Percentiles rank a stretch among this genome's conserved stretches.
Conservation (phyloP, 352 stramenopile genomes). For the Phytophthora idaei region DNA sequence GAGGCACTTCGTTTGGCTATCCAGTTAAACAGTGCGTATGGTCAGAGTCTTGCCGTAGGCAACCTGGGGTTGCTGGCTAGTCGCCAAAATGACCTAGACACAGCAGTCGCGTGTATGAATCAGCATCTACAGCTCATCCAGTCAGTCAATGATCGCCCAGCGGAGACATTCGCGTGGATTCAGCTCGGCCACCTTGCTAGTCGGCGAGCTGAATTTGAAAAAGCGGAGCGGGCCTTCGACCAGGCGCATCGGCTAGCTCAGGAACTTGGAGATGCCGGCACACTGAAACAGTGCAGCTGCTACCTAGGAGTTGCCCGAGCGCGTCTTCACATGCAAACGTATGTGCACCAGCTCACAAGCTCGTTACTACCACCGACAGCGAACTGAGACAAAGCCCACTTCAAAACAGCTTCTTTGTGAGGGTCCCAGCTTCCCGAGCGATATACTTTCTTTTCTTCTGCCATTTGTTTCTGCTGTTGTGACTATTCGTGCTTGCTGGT, state of each 20-base stretch:
- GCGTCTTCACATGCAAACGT: conserved; percentile 68
- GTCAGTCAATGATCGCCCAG: conserved; percentile 75
- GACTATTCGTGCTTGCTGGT: not conserved
- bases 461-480: conserved; percentile 5
- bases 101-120: conserved; percentile 85
- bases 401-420: conserved; percentile 3
- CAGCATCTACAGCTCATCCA: conserved; percentile 91
- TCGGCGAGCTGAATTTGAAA: conserved; percentile 58
- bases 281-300: conserved; percentile 81
- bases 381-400: conserved; percentile 9
- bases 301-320: conserved; percentile 79
- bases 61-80: conserved; percentile 88
- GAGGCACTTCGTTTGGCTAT: conserved; percentile 88
- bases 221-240: conserved; percentile 76
- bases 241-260: conserved; percentile 80
- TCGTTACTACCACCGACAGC: conserved; percentile 27
- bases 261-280: conserved; percentile 65
- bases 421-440: not conserved
- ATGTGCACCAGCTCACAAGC: conserved; percentile 52
- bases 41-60: conserved; percentile 86
- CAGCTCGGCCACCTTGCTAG: conserved; percentile 82
- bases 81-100: conserved; percentile 81
- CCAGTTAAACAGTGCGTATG: conserved; percentile 82
- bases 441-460: conserved; percentile 20
- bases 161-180: conserved; percentile 87